Evolutionary conservation across 352 stramenopile species (phyloP).

Genomic region (Aphanomyces stellatus): DNA sequence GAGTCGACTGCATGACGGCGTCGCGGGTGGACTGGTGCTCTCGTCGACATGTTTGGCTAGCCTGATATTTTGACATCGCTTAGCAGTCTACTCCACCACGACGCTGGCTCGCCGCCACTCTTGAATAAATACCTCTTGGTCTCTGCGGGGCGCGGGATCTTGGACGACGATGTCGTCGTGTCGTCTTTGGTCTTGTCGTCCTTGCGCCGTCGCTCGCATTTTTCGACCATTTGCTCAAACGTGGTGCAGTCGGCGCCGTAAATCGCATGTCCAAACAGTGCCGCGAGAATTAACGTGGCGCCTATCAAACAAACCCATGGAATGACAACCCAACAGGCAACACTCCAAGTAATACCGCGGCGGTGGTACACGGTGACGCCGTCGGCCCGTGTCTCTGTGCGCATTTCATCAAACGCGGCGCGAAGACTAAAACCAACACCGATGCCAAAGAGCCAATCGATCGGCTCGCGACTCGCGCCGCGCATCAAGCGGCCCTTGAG

Average conservation of each 20-base stretch:
- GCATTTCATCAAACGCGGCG: conserved; percentile 73
- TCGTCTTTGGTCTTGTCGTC: background rate
- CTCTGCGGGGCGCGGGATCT: background rate
- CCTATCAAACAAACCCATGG: no score
- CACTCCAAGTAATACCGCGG: conserved; percentile 26
- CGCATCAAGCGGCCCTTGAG: conserved; percentile 38
- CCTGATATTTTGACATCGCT: no score
- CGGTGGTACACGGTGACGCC: conserved; percentile 82
- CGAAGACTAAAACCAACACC: conserved; percentile 74
- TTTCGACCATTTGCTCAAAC: conserved; percentile 83
- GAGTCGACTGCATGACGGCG: no score
- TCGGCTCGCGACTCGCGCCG: background rate
- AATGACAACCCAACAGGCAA: no score
- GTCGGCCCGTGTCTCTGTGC: conserved; percentile 56
- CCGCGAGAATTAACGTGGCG: conserved; percentile 55
- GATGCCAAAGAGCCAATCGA: conserved; percentile 46
- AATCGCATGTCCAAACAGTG: conserved; percentile 44
- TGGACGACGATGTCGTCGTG: background rate
- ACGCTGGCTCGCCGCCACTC: background rate
- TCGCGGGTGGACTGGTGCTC: no score
- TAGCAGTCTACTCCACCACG: no score
- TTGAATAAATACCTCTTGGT: background rate
- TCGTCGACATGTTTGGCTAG: no score
- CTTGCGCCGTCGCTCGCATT: conserved; percentile 24
- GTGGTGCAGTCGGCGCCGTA: conserved; percentile 44